These are phyloP conservation scores for Phytophthora sojae DNA, from an alignment of 352 stramenopile genomes.

Conservation along the genomic window DNA sequence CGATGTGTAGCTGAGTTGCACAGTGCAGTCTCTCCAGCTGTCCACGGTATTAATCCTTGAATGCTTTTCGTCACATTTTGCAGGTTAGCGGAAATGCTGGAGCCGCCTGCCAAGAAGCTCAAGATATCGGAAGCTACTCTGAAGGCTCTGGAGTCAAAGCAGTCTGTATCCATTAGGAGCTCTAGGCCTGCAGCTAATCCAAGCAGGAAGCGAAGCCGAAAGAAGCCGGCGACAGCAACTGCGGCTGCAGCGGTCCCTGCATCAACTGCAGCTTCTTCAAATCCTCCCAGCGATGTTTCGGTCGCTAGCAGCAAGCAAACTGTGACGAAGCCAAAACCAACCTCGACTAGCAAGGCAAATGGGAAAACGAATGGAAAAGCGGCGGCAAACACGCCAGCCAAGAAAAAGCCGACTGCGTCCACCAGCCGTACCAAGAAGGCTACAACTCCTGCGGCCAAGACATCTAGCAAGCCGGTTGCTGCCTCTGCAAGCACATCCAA, in stretches of 20 bases:
- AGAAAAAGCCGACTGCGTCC: constrained; percentile 19
- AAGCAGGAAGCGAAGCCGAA: constrained; percentile 41
- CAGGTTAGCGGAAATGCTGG: constrained; percentile 36
- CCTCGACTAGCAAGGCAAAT: constrained; percentile 23
- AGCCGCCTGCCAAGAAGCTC: constrained; percentile 50
- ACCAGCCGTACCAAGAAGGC: constrained; percentile 22
- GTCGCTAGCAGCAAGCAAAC: constrained; percentile 13
- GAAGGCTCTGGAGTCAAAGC: constrained; percentile 34
- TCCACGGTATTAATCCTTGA: not conserved
- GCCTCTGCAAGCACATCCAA: constrained; percentile 16
- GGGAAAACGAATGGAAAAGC: constrained; percentile 15
- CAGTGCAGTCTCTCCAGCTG: not conserved
- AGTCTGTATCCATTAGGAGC: constrained; percentile 8
- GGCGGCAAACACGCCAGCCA: constrained; percentile 5
- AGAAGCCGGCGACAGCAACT: constrained; percentile 35
- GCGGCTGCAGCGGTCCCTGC: constrained; percentile 19
- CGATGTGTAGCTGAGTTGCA: not conserved
- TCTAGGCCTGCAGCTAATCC: constrained; percentile 15
- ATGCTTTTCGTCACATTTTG: constrained; percentile 1
- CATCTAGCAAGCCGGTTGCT: constrained; percentile 6
- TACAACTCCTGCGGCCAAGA: constrained; percentile 1
- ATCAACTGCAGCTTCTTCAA: constrained; percentile 4
- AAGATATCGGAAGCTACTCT: constrained; percentile 44
- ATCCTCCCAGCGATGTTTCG: constrained; percentile 11
- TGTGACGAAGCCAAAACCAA: constrained; percentile 21